Conservation (phyloP, 768 basidiomycete species). For the Cantharellus cinnabarinus region DNA sequence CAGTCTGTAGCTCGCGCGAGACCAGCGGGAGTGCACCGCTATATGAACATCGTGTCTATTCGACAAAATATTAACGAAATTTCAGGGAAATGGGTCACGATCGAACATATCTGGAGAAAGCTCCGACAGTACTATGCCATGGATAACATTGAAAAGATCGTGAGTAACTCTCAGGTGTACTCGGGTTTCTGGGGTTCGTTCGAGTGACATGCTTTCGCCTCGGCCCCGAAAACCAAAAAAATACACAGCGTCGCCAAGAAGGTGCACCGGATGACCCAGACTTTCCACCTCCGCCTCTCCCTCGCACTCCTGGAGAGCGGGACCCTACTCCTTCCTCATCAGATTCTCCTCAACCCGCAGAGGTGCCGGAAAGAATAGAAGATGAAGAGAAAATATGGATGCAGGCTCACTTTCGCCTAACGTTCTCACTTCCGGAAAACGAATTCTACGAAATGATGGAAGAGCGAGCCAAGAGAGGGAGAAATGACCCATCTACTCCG, state of each 20-base stretch:
- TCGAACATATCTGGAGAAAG: conserved; percentile 59
- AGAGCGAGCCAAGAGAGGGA: conserved; percentile 20
- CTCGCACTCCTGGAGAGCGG: conserved; percentile 11
- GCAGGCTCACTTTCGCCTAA: conserved; percentile 57
- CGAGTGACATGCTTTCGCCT: neutral
- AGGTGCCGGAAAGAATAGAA: too few species aligned
- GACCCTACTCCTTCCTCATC: conserved; percentile 19
- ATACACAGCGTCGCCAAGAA: neutral
- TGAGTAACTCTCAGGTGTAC: conserved; percentile 19
- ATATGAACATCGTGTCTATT: conserved; percentile 64
- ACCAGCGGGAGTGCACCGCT: conserved; percentile 64
- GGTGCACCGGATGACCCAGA: conserved; percentile 3
- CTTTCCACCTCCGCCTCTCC: neutral
- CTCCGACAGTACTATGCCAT: conserved; percentile 50
- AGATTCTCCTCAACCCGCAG: too few species aligned
- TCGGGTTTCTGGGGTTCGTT: neutral
- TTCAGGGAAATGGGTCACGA: conserved; percentile 36
- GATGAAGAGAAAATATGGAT: conserved; percentile 1
- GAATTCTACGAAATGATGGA: conserved; percentile 38
- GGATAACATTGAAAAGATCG: conserved; percentile 50
- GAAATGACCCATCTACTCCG: neutral
- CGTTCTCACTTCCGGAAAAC: conserved; percentile 34
- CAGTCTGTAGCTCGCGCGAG: conserved; percentile 61
- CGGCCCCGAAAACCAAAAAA: neutral
- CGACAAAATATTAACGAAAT: conserved; percentile 51